Conservation (phyloP, 164 flowering plant genomes). For the Magnolia sinica region DNA sequence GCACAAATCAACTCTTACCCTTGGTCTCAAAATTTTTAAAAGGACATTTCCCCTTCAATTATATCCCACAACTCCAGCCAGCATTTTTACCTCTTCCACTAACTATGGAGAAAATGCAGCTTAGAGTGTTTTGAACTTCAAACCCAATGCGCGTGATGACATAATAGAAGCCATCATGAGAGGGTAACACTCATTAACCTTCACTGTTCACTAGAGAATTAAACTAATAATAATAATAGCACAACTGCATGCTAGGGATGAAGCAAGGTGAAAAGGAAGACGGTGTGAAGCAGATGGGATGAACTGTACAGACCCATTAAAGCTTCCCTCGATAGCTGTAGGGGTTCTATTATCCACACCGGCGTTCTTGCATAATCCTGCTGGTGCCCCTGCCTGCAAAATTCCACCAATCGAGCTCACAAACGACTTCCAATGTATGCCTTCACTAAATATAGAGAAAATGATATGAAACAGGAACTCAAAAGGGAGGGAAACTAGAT, state of each 20-base stretch:
- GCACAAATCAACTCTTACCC: conserved; percentile 1
- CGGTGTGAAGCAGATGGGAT: conserved; percentile 46
- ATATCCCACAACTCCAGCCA: conserved; percentile 16
- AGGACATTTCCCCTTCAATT: not conserved
- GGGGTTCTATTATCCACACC: conserved; percentile 36
- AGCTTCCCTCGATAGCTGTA: conserved; percentile 33
- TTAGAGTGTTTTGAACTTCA: conserved; percentile 13
- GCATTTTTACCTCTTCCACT: conserved; percentile 17
- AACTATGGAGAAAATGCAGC: conserved; percentile 11
- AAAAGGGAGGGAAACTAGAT: not conserved
- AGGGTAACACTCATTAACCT: conserved; percentile 11
- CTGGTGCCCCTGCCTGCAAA: conserved; percentile 77
- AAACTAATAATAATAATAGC: conserved; percentile 18
- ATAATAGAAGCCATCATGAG: conserved; percentile 12
- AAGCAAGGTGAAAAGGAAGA: conserved; percentile 23
- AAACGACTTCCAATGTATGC: not conserved
- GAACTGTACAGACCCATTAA: conserved; percentile 73
- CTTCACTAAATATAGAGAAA: conserved; percentile 1
- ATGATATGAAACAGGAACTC: not conserved
- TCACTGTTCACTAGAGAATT: not conserved
- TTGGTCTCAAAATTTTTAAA: conserved; percentile 12
- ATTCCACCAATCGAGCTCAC: not conserved
- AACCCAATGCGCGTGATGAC: conserved; percentile 7
- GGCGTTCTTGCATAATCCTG: conserved; percentile 68
- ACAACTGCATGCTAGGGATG: conserved; percentile 21